Conservation (phyloP, 2,329 filamentous ascomycete genomes). For the Aspergillus piperis region DNA sequence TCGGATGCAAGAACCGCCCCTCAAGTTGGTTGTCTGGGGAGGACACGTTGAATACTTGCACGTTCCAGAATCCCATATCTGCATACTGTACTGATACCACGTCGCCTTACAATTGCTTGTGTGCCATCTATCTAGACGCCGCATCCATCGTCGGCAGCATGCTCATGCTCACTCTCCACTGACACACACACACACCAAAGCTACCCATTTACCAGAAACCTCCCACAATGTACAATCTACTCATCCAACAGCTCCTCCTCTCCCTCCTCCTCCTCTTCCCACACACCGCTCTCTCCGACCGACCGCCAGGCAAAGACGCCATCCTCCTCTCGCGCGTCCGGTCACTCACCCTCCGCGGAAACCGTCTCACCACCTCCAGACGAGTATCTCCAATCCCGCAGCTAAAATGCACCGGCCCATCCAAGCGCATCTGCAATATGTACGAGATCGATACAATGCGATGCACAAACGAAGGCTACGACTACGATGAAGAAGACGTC, state of each 20-base stretch:
- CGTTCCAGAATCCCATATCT: not conserved
- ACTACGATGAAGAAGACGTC: conserved; percentile 77
- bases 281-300: conserved; percentile 20
- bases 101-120: not conserved
- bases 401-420: conserved; percentile 72
- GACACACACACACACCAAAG: not conserved
- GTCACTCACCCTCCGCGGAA: conserved; percentile 72
- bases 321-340: conserved; percentile 69
- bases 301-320: conserved; percentile 47
- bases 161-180: not conserved
- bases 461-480: conserved; percentile 81
- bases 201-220: not conserved
- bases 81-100: not conserved
- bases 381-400: conserved; percentile 76
- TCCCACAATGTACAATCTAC: conserved; percentile 24
- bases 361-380: conserved; percentile 70
- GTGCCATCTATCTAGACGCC: not conserved
- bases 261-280: conserved; percentile 24
- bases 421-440: conserved; percentile 62
- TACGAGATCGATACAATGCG: conserved; percentile 81
- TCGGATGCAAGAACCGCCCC: not conserved
- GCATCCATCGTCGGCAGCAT: not conserved
- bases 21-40: not conserved
- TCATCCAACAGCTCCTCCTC: conserved; percentile 19
- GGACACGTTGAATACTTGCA: conserved; percentile 1